These are phyloP conservation scores for Podospora pseudocomata DNA, from an alignment of 495 filamentous ascomycete genomes.

Conservation along the genomic window DNA sequence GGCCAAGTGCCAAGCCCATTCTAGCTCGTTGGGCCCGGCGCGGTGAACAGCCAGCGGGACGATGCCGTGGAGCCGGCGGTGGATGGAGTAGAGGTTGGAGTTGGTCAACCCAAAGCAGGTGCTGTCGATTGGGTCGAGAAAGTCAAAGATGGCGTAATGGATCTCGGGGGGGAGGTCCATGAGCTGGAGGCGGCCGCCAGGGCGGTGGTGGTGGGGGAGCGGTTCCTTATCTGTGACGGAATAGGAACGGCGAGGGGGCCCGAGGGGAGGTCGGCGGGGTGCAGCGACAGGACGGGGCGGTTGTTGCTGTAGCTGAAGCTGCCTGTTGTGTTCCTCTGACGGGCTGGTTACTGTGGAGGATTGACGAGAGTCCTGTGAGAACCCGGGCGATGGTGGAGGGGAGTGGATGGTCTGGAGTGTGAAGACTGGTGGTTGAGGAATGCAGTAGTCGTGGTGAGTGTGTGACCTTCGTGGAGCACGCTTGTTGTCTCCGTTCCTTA, in stretches of 20 bases:
- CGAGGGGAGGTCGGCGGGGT: conserved; percentile 25
- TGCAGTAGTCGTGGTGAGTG: conserved; percentile 32
- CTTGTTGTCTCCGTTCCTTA: conserved; percentile 12
- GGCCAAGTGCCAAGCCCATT: conserved; percentile 52
- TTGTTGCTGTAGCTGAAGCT: neutral
- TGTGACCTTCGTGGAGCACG: conserved; percentile 33
- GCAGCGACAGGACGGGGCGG: neutral
- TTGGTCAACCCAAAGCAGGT: conserved; percentile 53
- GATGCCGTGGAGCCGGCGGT: conserved; percentile 46
- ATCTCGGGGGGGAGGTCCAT: conserved; percentile 55
- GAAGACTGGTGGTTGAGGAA: conserved; percentile 22
- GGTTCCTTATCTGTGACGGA: conserved; percentile 49
- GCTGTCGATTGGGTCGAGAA: conserved; percentile 54
- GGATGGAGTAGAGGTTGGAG: conserved; percentile 49
- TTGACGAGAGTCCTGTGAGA: neutral
- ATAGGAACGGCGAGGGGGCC: conserved; percentile 42
- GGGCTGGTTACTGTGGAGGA: neutral
- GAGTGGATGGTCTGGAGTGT: conserved; percentile 23
- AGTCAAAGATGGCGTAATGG: conserved; percentile 52
- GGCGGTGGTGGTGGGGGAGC: conserved; percentile 38
- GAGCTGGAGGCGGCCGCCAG: conserved; percentile 36
- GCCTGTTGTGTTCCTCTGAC: conserved; percentile 2
- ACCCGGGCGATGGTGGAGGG: conserved; percentile 6
- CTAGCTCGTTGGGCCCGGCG: conserved; percentile 52
- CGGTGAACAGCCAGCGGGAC: conserved; percentile 48